These are phyloP conservation scores for Colletotrichum lupini DNA, from an alignment of 2,329 filamentous ascomycete species.

Conservation along the genomic window DNA sequence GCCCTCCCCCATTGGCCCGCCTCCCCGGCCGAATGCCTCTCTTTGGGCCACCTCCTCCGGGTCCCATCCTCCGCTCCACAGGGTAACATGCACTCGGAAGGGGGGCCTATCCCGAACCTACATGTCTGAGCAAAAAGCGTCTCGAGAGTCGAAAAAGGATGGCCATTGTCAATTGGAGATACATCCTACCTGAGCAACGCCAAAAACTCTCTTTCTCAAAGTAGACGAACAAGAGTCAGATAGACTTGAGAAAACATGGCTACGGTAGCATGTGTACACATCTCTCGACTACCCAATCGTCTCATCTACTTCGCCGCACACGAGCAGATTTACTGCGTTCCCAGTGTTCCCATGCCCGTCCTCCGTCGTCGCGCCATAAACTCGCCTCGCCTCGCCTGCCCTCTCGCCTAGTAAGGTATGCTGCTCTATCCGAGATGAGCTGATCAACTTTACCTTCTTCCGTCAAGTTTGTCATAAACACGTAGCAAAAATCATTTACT, in stretches of 20 bases:
- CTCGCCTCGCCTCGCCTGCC: neutral
- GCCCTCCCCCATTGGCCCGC: constrained; percentile 9
- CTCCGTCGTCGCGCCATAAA: neutral
- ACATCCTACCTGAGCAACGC: too few relatives aligned
- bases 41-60: constrained; percentile 9
- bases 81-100: neutral
- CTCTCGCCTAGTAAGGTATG: too few relatives aligned
- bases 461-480: too few relatives aligned
- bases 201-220: too few relatives aligned
- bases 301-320: constrained; percentile 1
- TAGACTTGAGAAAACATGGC: too few relatives aligned
- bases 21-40: constrained; percentile 24
- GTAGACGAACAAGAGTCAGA: too few relatives aligned
- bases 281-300: neutral
- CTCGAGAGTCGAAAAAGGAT: too few relatives aligned
- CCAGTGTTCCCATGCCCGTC: neutral
- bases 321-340: neutral
- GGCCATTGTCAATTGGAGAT: too few relatives aligned
- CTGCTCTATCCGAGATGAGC: neutral
- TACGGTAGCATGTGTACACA: neutral
- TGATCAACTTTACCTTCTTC: neutral
- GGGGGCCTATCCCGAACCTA: neutral
- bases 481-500: too few relatives aligned
- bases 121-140: neutral
- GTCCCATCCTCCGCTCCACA: neutral